Evolutionary conservation across 257 asterid genomes (phyloP).

Genomic region (Salvia miltiorrhiza): DNA sequence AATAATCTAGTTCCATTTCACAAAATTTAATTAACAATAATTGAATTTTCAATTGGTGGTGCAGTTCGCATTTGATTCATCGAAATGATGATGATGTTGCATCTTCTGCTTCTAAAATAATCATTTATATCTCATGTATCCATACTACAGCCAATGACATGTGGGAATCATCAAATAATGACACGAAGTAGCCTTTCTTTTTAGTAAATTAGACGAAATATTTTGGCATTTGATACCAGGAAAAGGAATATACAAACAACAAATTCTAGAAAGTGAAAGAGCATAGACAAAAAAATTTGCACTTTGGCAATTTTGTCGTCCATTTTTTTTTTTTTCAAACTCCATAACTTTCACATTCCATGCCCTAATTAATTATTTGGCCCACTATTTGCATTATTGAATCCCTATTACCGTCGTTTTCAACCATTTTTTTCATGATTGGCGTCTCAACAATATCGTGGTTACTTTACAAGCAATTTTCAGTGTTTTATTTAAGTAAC

Average conservation of each 20-base stretch:
- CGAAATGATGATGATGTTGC: no score
- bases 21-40: not conserved
- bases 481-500: not conserved
- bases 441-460: not conserved
- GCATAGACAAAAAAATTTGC: conserved; percentile 4
- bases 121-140: not conserved
- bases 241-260: conserved; percentile 17
- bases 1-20: no score
- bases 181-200: not conserved
- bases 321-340: not conserved
- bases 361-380: not conserved
- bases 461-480: not conserved
- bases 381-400: conserved; percentile 8
- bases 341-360: not conserved
- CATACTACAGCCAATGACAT: not conserved
- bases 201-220: not conserved
- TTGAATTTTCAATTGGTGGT: not conserved
- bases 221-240: conserved; percentile 3
- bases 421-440: not conserved
- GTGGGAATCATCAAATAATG: conserved; percentile 1
- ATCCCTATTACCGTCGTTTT: not conserved
- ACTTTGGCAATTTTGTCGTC: not conserved
- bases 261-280: not conserved
- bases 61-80: not conserved
- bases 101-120: not conserved